Evolutionary conservation across 257 asterid species (phyloP).

Genomic region (Ocimum tenuiflorum): DNA sequence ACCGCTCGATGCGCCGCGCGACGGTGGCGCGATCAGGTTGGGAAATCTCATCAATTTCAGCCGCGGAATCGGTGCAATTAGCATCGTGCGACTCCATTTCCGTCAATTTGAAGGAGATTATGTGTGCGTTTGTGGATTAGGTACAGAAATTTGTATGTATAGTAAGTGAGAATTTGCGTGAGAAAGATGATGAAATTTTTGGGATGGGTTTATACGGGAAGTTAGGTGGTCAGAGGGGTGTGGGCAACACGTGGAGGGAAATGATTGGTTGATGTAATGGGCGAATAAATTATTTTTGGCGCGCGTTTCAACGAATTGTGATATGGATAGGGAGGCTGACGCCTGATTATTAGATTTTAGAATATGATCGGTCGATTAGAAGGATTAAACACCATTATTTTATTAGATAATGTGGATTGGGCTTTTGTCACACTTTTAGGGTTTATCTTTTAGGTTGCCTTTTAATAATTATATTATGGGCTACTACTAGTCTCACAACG

Average conservation of each 20-base stretch:
- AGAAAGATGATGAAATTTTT: neutral
- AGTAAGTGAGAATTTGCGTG: neutral
- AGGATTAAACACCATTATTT: neutral
- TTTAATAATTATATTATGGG: no score
- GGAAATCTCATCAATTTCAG: constrained; percentile 15
- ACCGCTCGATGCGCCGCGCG: constrained; percentile 48
- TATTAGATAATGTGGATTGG: neutral
- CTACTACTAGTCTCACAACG: no score
- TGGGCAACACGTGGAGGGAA: constrained; percentile 16
- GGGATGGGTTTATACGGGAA: constrained; percentile 31
- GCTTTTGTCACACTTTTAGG: no score
- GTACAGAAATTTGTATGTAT: neutral
- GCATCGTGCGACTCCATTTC: constrained; percentile 30
- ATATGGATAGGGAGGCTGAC: neutral
- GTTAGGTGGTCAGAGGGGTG: constrained; percentile 13
- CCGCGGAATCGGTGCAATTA: neutral
- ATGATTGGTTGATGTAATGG: constrained; percentile 20
- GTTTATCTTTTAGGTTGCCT: no score
- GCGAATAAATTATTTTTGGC: constrained; percentile 28
- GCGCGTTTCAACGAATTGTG: constrained; percentile 33
- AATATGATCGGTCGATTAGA: no score
- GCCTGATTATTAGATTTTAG: no score
- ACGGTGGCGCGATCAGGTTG: constrained; percentile 20
- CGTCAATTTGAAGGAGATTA: neutral
- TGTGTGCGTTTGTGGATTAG: neutral